These are phyloP conservation scores for Mallotus japonicus DNA, from an alignment of 441 rosid genomes.

Conservation along the genomic window DNA sequence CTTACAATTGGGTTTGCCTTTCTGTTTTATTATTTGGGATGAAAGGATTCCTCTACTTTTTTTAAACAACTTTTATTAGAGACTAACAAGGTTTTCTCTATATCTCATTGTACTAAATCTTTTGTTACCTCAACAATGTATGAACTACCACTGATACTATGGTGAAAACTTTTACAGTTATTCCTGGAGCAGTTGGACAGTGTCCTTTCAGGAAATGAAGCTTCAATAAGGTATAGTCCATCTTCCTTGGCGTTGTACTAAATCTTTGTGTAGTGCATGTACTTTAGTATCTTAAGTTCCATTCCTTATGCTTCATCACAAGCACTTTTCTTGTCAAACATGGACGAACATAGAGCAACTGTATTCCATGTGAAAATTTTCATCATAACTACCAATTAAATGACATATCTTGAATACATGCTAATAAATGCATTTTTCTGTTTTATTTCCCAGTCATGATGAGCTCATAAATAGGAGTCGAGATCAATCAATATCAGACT, in stretches of 20 bases:
- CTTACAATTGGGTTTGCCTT: neutral
- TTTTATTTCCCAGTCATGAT: slow-evolving; percentile 50
- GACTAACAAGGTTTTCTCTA: neutral
- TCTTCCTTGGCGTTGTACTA: slow-evolving; percentile 13
- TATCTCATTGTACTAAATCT: neutral
- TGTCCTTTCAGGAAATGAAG: slow-evolving; percentile 74
- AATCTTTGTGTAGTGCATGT: neutral
- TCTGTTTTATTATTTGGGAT: slow-evolving; percentile 9
- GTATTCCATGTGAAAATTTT: slow-evolving; percentile 1
- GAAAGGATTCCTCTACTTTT: neutral
- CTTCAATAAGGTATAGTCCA: slow-evolving; percentile 61
- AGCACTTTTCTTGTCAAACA: slow-evolving; percentile 5
- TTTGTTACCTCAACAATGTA: neutral
- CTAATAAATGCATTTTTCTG: neutral
- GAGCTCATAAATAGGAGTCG: slow-evolving; percentile 79
- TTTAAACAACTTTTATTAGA: neutral
- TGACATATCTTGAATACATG: neutral
- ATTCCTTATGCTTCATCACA: neutral
- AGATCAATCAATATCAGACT: slow-evolving; percentile 88
- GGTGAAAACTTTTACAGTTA: slow-evolving; percentile 46
- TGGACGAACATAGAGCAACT: neutral
- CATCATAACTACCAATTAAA: slow-evolving; percentile 1
- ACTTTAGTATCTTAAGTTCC: slow-evolving; percentile 6
- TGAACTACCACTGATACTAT: neutral
- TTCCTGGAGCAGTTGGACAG: slow-evolving; percentile 89